A percentile compares a stretch with the other conserved stretches of the same genome.
Evolutionary conservation across 2,329 filamentous ascomycete species (phyloP).

Genomic region (Colletotrichum paranaense): DNA sequence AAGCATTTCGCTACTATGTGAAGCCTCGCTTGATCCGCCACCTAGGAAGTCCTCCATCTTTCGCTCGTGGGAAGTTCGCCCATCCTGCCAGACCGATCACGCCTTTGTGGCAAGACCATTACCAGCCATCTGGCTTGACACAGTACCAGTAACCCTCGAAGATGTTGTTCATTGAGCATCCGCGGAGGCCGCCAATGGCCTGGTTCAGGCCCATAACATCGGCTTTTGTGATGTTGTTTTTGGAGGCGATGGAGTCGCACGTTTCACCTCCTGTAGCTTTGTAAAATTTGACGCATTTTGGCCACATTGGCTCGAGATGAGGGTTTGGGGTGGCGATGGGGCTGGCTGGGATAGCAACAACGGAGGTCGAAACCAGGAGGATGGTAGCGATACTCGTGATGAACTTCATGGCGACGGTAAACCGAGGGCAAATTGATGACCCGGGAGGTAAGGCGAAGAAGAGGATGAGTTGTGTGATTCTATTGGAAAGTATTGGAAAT

Average conservation of each 20-base stretch:
- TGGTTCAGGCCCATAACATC: constrained; percentile 41
- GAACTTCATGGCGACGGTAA: neutral
- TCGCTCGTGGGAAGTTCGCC: neutral
- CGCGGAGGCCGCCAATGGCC: constrained; percentile 14
- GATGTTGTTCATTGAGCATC: constrained; percentile 19
- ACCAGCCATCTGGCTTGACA: constrained; percentile 30
- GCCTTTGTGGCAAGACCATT: neutral
- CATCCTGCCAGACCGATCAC: neutral
- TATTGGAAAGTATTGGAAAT: neutral
- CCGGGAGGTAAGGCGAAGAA: neutral
- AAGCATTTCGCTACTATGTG: neutral
- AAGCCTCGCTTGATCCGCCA: neutral
- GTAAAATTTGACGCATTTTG: constrained; percentile 14
- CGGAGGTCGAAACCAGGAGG: neutral
- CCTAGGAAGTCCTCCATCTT: neutral
- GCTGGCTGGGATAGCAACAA: neutral
- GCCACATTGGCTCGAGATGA: constrained; percentile 4
- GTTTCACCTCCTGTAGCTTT: constrained; percentile 11
- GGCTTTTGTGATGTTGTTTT: constrained; percentile 41
- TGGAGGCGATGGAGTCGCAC: constrained; percentile 39
- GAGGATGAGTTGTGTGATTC: neutral
- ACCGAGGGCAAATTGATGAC: neutral
- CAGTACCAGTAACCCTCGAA: constrained; percentile 37
- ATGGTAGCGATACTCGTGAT: neutral
- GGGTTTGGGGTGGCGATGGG: neutral